A percentile compares a stretch with the other conserved stretches of the same genome.
These are phyloP conservation scores for Cyberlindnera xishuangbannaensis DNA, from an alignment of 805 yeast species.

Conservation along the genomic window DNA sequence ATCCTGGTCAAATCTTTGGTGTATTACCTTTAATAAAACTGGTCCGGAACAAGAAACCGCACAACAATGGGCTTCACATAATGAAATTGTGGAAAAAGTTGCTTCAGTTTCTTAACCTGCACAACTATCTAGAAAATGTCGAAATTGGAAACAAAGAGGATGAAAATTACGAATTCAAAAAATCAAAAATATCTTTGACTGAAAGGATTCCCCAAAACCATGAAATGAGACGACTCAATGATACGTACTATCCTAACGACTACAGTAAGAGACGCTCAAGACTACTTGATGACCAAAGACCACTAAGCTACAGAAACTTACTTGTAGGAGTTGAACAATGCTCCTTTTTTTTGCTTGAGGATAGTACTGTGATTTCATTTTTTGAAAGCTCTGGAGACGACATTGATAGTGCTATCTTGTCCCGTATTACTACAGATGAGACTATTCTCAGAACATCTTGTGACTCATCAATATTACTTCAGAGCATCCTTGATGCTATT, in stretches of 20 bases:
- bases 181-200: slow-evolving; percentile 11
- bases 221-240: slow-evolving; percentile 31
- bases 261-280: slow-evolving; percentile 13
- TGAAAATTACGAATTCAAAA: neutral
- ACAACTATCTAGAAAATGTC: slow-evolving; percentile 7
- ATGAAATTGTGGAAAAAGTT: slow-evolving; percentile 9
- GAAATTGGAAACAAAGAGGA: neutral
- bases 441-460: slow-evolving; percentile 45
- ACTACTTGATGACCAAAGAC: slow-evolving; percentile 36
- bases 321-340: slow-evolving; percentile 53
- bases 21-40: slow-evolving; percentile 48
- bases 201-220: slow-evolving; percentile 17
- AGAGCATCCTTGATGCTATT: slow-evolving; percentile 47
- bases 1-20: slow-evolving; percentile 45
- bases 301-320: slow-evolving; percentile 36
- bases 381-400: slow-evolving; percentile 53
- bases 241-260: slow-evolving; percentile 22
- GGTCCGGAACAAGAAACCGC: slow-evolving; percentile 20
- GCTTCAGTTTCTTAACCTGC: slow-evolving; percentile 9
- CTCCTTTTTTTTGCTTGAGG: slow-evolving; percentile 40
- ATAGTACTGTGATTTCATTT: slow-evolving; percentile 46
- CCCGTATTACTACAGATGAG: slow-evolving; percentile 38
- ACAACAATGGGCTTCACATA: neutral
- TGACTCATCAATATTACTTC: slow-evolving; percentile 47
- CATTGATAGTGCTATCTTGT: slow-evolving; percentile 44